Evolutionary conservation across 2,329 filamentous ascomycete species (phyloP), one percentile per base, ranked within the genome.

Genomic region (Trichoderma simmonsii): DNA sequence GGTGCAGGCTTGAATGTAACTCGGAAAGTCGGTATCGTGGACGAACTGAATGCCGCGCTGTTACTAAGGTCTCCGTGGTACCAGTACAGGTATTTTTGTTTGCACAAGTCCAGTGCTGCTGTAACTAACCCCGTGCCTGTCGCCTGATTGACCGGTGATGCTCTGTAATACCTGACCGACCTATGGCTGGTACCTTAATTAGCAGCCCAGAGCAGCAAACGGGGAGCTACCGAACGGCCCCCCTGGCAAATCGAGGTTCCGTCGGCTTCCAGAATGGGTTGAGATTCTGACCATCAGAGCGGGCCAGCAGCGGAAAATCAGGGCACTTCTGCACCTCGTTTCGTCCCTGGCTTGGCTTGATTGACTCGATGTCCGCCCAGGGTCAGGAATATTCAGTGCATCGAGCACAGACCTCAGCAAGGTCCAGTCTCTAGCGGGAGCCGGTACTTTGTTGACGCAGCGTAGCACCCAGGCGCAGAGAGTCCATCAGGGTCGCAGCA

Each of bases 401-500:
- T 56, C 24, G 15, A 43, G 54, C 54, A 59, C 32, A 26, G 21
- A 39, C 56, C 56, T 60, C 34, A 36, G 34, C 34, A 36, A 36
- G 34, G 34, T 24, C 24, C 24, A 24, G 24, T 48, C 54, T 48
- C 34, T 36, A 36, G 34, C 14, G 34, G 34, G 34, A 36, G 34
- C 34, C 28, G 57, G 56, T 28, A 34, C 56, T 48, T 30, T 48
- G 36, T 60, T 48, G 32, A 67, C 32, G 26, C 56, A 69, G 56
- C 66, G 64, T 67, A 60, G 56, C 54, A 48, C 34, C 24, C 36
- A 32, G 60, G 28, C 57, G n/a, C 18, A 21, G 18, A 9, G 57
- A 61, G 66, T 48, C 66, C 56, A 69, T 68, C 65, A 68, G 56
- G 36, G 66, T 68, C 18, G 57, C 57, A 43, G 54, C 54, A 43